phyloP scores from a whole-genome alignment of 2,329 filamentous ascomycete species.

The Myriosclerotinia scirpicola region DNA sequence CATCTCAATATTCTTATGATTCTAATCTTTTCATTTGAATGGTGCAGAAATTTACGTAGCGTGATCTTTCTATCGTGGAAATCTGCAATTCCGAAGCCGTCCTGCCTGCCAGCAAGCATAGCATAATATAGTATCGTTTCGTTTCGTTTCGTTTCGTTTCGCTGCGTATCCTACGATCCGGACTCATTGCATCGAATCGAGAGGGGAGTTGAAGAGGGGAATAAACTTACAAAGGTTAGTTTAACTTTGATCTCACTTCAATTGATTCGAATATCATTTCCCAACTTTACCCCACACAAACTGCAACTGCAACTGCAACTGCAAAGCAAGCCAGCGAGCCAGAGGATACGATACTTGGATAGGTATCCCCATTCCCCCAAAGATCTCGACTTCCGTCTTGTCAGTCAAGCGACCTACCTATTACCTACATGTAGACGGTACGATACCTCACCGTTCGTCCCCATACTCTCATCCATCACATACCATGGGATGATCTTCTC shows the following conservation, averaged over 20 bases:
- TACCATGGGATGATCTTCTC: conserved; percentile 9
- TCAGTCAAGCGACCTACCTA: conserved; percentile 19
- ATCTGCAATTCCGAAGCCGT: conserved; percentile 7
- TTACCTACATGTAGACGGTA: conserved; percentile 2
- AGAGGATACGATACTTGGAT: conserved; percentile 14
- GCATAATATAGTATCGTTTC: conserved; percentile 3
- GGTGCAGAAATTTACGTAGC: conserved; percentile 19
- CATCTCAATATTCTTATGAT: neutral
- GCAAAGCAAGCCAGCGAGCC: conserved; percentile 18
- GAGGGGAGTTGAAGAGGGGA: conserved; percentile 15
- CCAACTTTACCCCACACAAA: conserved; percentile 14
- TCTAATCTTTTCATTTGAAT: conserved; percentile 17
- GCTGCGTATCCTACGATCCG: neutral
- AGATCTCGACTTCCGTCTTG: conserved; percentile 12
- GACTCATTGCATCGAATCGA: conserved; percentile 13
- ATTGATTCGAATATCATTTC: conserved; percentile 15
- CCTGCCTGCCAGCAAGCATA: conserved; percentile 7
- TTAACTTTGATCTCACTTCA: conserved; percentile 12
- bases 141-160: neutral
- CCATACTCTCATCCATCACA: conserved; percentile 3
- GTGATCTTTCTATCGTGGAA: conserved; percentile 18
- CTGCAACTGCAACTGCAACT: conserved; percentile 13
- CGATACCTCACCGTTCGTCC: conserved; percentile 9
- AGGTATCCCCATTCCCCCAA: conserved; percentile 11
- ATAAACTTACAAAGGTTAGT: conserved; percentile 20